These are phyloP conservation scores for Nosema muscidifuracis DNA, from an alignment of 371 early-diverging fungal species.

Conservation along the genomic window DNA sequence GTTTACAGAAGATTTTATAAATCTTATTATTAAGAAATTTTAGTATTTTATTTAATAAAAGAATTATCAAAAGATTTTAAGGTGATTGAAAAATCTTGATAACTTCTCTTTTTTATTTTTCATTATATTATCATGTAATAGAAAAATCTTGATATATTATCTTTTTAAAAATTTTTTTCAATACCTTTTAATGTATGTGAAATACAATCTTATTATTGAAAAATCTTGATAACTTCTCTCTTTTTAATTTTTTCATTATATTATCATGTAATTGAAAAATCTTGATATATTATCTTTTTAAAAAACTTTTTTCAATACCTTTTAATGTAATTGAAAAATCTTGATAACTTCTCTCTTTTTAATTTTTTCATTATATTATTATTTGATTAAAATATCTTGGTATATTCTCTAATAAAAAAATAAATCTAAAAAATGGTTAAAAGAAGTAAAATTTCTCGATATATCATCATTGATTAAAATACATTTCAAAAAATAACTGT, in stretches of 20 bases:
- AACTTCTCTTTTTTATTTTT: not conserved
- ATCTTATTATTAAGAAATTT: too few species aligned
- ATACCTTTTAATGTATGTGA: too few species aligned
- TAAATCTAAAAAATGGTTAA: not conserved
- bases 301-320: too few species aligned
- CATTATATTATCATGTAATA: not conserved
- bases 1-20: too few species aligned
- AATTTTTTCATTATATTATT: not conserved
- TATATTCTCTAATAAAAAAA: not conserved
- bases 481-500: not conserved
- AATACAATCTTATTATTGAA: too few species aligned
- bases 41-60: not conserved
- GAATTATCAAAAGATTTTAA: not conserved
- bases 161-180: too few species aligned
- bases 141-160: too few species aligned
- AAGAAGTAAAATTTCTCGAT: not conserved
- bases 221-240: too few species aligned
- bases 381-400: not conserved
- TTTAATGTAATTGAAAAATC: too few species aligned
- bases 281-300: too few species aligned
- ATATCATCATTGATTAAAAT: not conserved
- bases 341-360: not conserved
- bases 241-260: too few species aligned
- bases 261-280: too few species aligned
- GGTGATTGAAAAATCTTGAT: not conserved